These are phyloP conservation scores for Wickerhamiella parazyma DNA, from an alignment of 805 yeast genomes.

Conservation along the genomic window DNA sequence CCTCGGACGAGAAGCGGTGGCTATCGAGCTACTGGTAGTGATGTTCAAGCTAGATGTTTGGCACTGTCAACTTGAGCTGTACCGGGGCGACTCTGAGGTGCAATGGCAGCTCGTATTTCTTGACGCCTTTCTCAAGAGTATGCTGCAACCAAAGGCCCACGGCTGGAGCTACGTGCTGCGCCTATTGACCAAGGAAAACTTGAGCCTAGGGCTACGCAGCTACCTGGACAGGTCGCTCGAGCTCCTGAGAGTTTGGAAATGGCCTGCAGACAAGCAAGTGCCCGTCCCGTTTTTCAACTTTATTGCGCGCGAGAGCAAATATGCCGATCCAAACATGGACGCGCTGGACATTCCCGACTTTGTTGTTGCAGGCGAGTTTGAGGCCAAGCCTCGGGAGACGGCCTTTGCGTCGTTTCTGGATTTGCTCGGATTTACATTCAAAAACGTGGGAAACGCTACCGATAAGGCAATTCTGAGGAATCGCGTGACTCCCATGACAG, in stretches of 20 bases:
- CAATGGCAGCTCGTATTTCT: slow-evolving; percentile 10
- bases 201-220: neutral
- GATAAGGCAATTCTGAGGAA: slow-evolving; percentile 3
- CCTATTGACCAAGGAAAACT: neutral
- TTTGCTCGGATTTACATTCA: slow-evolving; percentile 16
- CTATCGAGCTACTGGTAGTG: neutral
- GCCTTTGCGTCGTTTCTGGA: slow-evolving; percentile 17
- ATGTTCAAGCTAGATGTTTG: neutral
- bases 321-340: slow-evolving; percentile 18
- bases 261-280: slow-evolving; percentile 16
- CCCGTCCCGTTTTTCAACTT: slow-evolving; percentile 13
- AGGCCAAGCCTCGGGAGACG: slow-evolving; percentile 12
- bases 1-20: neutral
- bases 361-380: slow-evolving; percentile 12
- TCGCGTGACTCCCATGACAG: slow-evolving; percentile 18
- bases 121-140: neutral
- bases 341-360: slow-evolving; percentile 15
- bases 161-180: slow-evolving; percentile 4
- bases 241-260: slow-evolving; percentile 14
- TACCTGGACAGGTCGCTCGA: slow-evolving; percentile 8
- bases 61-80: neutral
- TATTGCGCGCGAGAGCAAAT: slow-evolving; percentile 15
- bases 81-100: neutral
- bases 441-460: neutral
- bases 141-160: neutral